Base-by-base conservation (phyloP, 139 green algal species). In the Auxenochlorella pyrenoidosa region DNA sequence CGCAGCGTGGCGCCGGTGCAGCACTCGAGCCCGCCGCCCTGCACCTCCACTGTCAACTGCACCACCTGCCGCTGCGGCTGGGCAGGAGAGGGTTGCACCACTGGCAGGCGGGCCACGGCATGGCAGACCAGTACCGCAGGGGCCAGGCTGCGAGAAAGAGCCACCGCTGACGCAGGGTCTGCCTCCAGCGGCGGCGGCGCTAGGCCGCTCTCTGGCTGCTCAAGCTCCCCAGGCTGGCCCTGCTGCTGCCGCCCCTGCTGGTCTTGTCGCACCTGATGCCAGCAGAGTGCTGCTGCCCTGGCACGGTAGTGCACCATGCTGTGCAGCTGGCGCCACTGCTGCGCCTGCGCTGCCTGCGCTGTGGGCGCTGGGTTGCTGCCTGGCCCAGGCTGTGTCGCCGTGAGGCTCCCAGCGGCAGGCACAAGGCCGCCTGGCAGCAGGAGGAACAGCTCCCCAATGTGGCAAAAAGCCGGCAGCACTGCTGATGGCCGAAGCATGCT, bases 221-320 rank as follows among this genome's bases (percentile, higher is more conserved):
- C 54, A 2, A 63, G 54, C 54, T 63, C 8, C 47, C 47, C 6
- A 6, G 6, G 47, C 47, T 58, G 47, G 8, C 12, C 8, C 47
- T 6, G 8, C 47, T 58, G 47, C 47, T 58, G 54, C 54, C 54
- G 15, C 54, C 15, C 54, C 15, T 63, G 15, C 54, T 63, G 54
- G 15, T 24, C 2, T 4, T 63, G 47, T 10, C 47, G 47, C 47
- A 54, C 47, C 6, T 54, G 47, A 6, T 10, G 47, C 47, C 47
- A 54, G 47, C 47, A 54, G 8, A 54, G 8, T 10, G 47, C 47
- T 63, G 54, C 54, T 26, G 54, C 54, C 16, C 15, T n/a, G 38
- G 38, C 32, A 18, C 80, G 80, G 41, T 85, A 85, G 63, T 75
- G 63, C 38, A 36, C 36, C 80, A 85, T 85, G 80, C 80, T 85